Evolutionary conservation across 345 rosid genomes (phyloP), one percentile per base, ranked within the genome.

Genomic region (Citrus mangshanensis): DNA sequence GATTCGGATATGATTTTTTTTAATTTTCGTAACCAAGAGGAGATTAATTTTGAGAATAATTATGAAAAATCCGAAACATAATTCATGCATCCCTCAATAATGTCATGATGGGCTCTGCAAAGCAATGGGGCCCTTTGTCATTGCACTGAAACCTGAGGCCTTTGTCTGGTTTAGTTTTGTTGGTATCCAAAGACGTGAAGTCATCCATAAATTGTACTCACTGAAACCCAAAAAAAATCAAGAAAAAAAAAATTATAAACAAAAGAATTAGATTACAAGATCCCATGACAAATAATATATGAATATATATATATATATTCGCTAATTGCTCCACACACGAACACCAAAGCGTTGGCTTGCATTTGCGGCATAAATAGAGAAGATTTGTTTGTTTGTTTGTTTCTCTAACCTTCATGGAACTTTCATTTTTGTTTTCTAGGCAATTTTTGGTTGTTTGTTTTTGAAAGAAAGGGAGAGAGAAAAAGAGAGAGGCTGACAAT

Each of bases 101-200:
- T 79, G 83, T 70, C 66, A 61, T 24, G 74, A 58, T 74, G 80
- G 65, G 68, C 63, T 70, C 59, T 18, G 68, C 42, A n/a, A 72
- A 71, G 81, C 4, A 49, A 73, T 72, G 80, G 82, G 69, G 5
- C 78, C 84, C 78, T 37, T 46, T 69, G 74, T 40, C 35, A 70
- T 64, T 77, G 81, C 88, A 81, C 86, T 80, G 83, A 81, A 83
- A 76, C 79, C 85, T 67, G 80, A 78, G 81, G 38, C 71, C 61
- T 82, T 83, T 87, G 90, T 81, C 90, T 76, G 38, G 74, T 83
- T 79, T 78, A 65, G 78, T 34, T 67, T 82, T 83, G 88, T 85
- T 80, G 76, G 81, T 42, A 69, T 85, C 75, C 84, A 69, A 66
- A 34, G 60, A 61, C 38, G 51, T 72, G 68, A 77, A 76, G 34